Conservation (phyloP, 345 rosid genomes). For the Citrus maxima region DNA sequence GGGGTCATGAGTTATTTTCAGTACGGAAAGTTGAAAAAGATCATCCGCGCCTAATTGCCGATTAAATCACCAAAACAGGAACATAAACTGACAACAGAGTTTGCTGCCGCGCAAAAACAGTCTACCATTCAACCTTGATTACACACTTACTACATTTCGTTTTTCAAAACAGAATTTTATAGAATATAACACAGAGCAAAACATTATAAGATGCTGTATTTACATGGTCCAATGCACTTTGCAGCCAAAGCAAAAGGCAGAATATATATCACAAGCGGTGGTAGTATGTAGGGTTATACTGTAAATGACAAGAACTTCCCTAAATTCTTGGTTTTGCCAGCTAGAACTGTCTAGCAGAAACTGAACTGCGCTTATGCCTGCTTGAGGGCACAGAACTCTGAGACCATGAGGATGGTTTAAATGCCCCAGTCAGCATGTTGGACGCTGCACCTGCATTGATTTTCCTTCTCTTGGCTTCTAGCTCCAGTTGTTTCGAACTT, state of each 20-base stretch:
- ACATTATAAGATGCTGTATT: neutral
- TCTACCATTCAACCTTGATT: too few species aligned
- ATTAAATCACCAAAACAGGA: too few species aligned
- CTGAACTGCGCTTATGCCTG: slow-evolving; percentile 28
- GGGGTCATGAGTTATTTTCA: too few species aligned
- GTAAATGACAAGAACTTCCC: neutral
- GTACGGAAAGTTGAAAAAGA: too few species aligned
- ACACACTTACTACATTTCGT: neutral
- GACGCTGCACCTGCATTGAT: slow-evolving; percentile 65
- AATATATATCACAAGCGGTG: neutral
- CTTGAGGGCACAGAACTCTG: slow-evolving; percentile 24
- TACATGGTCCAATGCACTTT: neutral
- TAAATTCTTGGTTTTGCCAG: neutral
- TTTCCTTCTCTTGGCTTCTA: slow-evolving; percentile 82
- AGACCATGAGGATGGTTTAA: slow-evolving; percentile 70
- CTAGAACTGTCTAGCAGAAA: slow-evolving; percentile 33
- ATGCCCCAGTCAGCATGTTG: slow-evolving; percentile 52
- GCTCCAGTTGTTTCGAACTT: slow-evolving; percentile 53
- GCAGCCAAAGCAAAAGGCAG: neutral
- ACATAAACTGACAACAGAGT: too few species aligned
- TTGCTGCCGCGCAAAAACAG: too few species aligned
- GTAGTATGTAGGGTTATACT: neutral
- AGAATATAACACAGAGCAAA: neutral
- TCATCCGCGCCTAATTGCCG: too few species aligned
- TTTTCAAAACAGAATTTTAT: too few species aligned